Evolutionary conservation across 2,329 filamentous ascomycete genomes (phyloP).

Genomic region (Lecanosticta acicola): DNA sequence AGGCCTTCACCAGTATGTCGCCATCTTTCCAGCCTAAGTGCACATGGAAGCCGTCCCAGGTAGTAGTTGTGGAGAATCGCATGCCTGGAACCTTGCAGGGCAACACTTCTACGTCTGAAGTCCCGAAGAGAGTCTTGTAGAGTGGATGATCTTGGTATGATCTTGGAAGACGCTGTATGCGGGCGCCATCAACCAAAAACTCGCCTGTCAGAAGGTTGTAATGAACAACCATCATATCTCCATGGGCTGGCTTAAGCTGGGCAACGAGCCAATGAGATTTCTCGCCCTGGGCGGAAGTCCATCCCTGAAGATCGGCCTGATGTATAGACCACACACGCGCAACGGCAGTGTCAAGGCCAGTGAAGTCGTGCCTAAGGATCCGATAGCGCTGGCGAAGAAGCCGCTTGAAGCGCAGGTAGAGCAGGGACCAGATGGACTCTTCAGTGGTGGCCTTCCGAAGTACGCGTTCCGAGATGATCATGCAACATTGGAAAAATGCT

Average conservation of each 20-base stretch:
- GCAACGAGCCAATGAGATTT: slow-evolving; percentile 6
- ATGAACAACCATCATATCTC: slow-evolving; percentile 28
- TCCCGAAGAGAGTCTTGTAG: slow-evolving; percentile 51
- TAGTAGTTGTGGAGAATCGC: slow-evolving; percentile 42
- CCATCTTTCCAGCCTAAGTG: slow-evolving; percentile 40
- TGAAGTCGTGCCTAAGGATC: slow-evolving; percentile 1
- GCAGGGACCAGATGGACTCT: not conserved
- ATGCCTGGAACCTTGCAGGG: slow-evolving; percentile 52
- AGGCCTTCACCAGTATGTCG: slow-evolving; percentile 37
- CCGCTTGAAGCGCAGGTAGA: slow-evolving; percentile 8
- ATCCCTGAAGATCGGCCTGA: not conserved
- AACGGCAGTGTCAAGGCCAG: slow-evolving; percentile 18
- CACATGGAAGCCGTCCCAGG: slow-evolving; percentile 6
- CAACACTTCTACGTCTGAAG: slow-evolving; percentile 46
- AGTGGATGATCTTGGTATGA: slow-evolving; percentile 42
- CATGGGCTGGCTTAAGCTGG: not conserved
- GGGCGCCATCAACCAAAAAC: slow-evolving; percentile 46
- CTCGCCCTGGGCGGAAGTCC: not conserved
- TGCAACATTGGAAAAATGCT: slow-evolving; percentile 16
- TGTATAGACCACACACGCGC: slow-evolving; percentile 38
- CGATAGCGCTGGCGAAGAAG: slow-evolving; percentile 13
- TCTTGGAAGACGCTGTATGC: slow-evolving; percentile 49
- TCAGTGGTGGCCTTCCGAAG: not conserved
- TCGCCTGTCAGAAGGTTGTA: slow-evolving; percentile 46
- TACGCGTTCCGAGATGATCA: slow-evolving; percentile 16